Evolutionary conservation across 78 protist genomes (phyloP).

Genomic region (Planoprotostelium fungivorum): DNA sequence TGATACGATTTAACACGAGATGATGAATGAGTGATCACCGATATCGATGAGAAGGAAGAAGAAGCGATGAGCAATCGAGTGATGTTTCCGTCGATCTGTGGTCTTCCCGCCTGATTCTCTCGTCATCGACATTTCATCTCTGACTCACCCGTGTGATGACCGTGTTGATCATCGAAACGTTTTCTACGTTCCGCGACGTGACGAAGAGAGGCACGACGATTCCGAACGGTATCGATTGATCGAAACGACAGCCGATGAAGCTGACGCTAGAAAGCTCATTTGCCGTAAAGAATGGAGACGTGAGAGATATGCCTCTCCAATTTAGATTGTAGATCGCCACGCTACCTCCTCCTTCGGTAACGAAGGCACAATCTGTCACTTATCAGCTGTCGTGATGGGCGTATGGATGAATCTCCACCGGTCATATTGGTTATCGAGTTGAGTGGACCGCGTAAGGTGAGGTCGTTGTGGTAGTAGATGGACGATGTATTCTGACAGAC

Average conservation of each 20-base stretch:
- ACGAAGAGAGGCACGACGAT: neutral
- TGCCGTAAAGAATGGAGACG: neutral
- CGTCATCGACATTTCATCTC: no score
- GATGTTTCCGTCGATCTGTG: neutral
- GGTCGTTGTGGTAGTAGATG: neutral
- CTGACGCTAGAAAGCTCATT: neutral
- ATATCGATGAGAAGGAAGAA: neutral
- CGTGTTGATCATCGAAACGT: neutral
- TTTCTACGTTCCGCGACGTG: neutral
- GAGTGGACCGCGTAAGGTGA: neutral
- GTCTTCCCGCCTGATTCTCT: neutral
- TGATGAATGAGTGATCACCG: no score
- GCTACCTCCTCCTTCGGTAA: neutral
- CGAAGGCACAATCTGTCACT: neutral
- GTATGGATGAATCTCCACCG: no score
- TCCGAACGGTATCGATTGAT: neutral
- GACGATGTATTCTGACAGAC: neutral
- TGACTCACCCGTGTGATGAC: neutral
- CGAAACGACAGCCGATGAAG: neutral
- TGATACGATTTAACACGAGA: no score
- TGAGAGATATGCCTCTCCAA: neutral
- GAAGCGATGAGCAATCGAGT: neutral
- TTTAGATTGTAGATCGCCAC: neutral
- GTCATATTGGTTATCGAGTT: neutral
- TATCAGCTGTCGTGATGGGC: no score